phyloP scores from a whole-genome alignment of 306 rosid species.

The Mucuna pruriens region DNA sequence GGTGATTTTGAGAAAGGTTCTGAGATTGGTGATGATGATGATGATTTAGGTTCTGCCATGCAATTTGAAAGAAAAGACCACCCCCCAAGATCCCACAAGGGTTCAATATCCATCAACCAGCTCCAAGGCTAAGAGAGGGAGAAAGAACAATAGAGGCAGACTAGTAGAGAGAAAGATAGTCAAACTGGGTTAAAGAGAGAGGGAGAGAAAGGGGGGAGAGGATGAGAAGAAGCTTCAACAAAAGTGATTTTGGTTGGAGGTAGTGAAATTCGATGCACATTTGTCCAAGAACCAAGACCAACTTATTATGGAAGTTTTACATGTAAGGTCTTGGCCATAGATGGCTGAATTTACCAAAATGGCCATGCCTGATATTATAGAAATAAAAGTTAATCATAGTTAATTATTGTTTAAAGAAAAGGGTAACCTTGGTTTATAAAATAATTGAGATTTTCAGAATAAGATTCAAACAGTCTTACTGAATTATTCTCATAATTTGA shows the following conservation, averaged over 20 bases:
- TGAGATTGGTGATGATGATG: constrained; percentile 46
- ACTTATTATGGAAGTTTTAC: constrained; percentile 61
- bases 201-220: constrained; percentile 25
- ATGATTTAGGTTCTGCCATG: constrained; percentile 79
- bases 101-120: constrained; percentile 99
- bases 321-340: constrained; percentile 49
- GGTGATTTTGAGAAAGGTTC: constrained; percentile 55
- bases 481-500: constrained; percentile 1
- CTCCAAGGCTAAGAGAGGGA: constrained; percentile 58
- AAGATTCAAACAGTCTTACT: background rate
- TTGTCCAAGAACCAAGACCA: constrained; percentile 56
- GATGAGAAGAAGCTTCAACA: constrained; percentile 72
- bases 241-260: constrained; percentile 71
- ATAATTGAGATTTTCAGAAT: background rate
- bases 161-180: constrained; percentile 19
- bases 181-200: background rate
- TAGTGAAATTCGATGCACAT: constrained; percentile 68
- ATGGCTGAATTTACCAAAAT: constrained; percentile 49
- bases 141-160: constrained; percentile 22
- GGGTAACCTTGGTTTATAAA: background rate
- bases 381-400: constrained; percentile 3
- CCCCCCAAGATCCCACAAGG: constrained; percentile 99
- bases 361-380: constrained; percentile 36
- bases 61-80: constrained; percentile 87
- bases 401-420: background rate